These are phyloP conservation scores for Corymbia calophylla DNA, from an alignment of 441 rosid species.

Conservation along the genomic window DNA sequence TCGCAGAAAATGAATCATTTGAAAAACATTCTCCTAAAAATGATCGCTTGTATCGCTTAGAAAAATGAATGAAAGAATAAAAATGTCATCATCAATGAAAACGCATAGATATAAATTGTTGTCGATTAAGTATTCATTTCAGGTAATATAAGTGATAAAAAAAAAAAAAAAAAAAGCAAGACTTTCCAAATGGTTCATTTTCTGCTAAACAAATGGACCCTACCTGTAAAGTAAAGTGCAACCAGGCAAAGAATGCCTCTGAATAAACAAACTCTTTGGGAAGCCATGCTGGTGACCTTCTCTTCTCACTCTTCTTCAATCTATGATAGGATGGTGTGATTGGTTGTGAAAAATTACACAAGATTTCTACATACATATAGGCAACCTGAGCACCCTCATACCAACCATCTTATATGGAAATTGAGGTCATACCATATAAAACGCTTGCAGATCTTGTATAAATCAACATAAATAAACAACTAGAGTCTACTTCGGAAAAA, in stretches of 20 bases:
- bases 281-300: background rate
- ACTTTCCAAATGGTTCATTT: too few relatives aligned
- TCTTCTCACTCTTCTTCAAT: background rate
- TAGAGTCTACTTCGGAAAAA: background rate
- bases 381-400: background rate
- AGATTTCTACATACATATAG: background rate
- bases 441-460: background rate
- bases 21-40: too few relatives aligned
- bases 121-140: too few relatives aligned
- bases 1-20: too few relatives aligned
- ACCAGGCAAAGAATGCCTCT: background rate
- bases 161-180: accelerated
- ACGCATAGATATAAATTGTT: too few relatives aligned
- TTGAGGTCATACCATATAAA: background rate
- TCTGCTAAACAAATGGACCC: background rate
- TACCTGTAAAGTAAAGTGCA: background rate
- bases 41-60: too few relatives aligned
- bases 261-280: background rate
- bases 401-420: background rate
- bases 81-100: too few relatives aligned
- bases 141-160: too few relatives aligned
- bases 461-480: background rate
- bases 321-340: background rate
- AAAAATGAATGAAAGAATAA: too few relatives aligned
- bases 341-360: background rate